Evolutionary conservation across 177 flowering plant genomes (phyloP), one percentile per base, ranked within the genome.

Genomic region (Telopea speciosissima): DNA sequence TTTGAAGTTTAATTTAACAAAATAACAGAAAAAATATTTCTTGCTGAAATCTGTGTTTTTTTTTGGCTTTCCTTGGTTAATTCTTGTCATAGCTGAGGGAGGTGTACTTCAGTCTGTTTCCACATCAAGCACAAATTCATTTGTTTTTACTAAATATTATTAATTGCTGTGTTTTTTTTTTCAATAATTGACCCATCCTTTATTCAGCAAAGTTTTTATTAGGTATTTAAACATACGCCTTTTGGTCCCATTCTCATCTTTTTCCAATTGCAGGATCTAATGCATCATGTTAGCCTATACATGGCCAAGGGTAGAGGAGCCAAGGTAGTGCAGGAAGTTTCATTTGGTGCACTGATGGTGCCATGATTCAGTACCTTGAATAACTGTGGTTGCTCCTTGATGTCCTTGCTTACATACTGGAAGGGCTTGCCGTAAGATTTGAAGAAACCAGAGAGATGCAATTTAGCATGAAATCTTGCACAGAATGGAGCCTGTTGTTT

Each of bases 251-350:
- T n/a, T 58, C 24, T 58, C 61, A 19, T 8, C 24, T 58, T 21
- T 52, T 42, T 36, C 26, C 54, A 36, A 19, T 68, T 67, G 67
- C 84, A 87, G 93, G 87, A 85, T 11, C 67, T 89, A 67, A 85
- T 87, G 91, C 93, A 86, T 75, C 91, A 89, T 66, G 67, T 89
- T 31, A 91, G 93, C 62, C 89, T 89, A 21, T 88, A 87, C 79
- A 79, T 87, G 49, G 91, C 93, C 64, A 80, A 76, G 77, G 89
- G 87, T 78, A 87, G 93, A 70, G 93, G 93, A 74, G 93, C 93
- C 17, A 85, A 85, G 81, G 77, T 89, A 40, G 90, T 74, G 14
- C 82, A 87, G 24, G 84, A 84, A 78, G 89, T 89, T n/a, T 83
- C 83, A 19, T 80, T 85, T 72, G 78, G 49, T 66, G 28, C n/a